These are phyloP conservation scores for Malassezia pachydermatis DNA, from an alignment of 1,284 basidiomycete species.

Conservation along the genomic window DNA sequence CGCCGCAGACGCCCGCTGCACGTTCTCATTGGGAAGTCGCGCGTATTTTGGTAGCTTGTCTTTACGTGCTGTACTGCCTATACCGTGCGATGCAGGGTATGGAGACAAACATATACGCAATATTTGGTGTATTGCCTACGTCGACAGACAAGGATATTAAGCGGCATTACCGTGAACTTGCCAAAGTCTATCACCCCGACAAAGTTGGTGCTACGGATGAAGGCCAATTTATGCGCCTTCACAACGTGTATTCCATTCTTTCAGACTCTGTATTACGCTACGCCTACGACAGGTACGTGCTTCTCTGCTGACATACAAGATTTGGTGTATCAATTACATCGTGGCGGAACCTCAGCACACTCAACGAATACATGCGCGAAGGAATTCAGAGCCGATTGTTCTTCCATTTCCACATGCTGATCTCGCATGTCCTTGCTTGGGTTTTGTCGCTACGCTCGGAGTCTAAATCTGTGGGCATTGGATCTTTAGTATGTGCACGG, in stretches of 20 bases:
- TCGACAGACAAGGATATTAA: slow-evolving; percentile 7
- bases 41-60: not conserved
- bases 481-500: not conserved
- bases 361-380: slow-evolving; percentile 3
- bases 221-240: slow-evolving; percentile 4
- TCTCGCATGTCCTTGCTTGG: not conserved
- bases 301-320: not conserved
- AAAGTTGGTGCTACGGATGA: slow-evolving; percentile 9
- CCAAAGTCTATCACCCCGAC: slow-evolving; percentile 14
- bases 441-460: not conserved
- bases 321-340: slow-evolving; percentile 1
- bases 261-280: slow-evolving; percentile 6
- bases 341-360: slow-evolving; percentile 1
- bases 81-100: not conserved
- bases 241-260: slow-evolving; percentile 1
- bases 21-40: slow-evolving; percentile 3
- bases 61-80: slow-evolving; percentile 2
- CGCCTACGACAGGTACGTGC: slow-evolving; percentile 8
- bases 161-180: slow-evolving; percentile 6
- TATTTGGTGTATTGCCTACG: not conserved
- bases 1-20: not conserved
- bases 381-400: not conserved
- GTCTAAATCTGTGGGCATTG: not conserved
- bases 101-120: not conserved
- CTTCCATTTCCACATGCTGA: not conserved